Percentiles rank a stretch among this genome's conserved stretches.
Conservation (phyloP, 2,329 filamentous ascomycete species). For the Bertia moriformis region DNA sequence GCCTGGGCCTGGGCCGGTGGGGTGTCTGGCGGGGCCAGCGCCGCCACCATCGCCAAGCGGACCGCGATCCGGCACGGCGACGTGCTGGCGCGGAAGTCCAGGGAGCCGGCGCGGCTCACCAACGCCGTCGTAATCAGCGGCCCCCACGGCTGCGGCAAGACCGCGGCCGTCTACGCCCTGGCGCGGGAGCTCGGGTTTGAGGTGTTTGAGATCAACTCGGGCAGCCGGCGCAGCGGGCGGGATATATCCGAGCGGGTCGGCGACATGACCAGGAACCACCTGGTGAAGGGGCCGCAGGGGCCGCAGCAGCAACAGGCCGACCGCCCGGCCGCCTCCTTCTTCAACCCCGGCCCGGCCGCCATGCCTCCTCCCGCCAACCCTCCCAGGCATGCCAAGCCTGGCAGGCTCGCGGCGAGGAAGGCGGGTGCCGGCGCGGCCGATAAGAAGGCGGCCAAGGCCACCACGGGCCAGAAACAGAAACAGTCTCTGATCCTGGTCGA, state of each 20-base stretch:
- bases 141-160: slow-evolving; percentile 82
- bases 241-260: slow-evolving; percentile 85
- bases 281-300: too few relatives aligned
- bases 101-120: too few relatives aligned
- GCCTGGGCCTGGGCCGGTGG: slow-evolving; percentile 12
- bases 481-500: slow-evolving; percentile 90
- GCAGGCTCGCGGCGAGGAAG: slow-evolving; percentile 7
- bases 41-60: slow-evolving; percentile 25
- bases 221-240: slow-evolving; percentile 70
- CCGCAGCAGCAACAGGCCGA: slow-evolving; percentile 27
- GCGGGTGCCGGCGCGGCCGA: slow-evolving; percentile 3
- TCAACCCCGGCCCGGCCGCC: slow-evolving; percentile 39
- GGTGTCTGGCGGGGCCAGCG: slow-evolving; percentile 17
- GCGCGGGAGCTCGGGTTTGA: slow-evolving; percentile 86
- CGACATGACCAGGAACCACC: slow-evolving; percentile 91
- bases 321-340: slow-evolving; percentile 20
- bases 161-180: slow-evolving; percentile 77
- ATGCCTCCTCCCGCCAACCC: slow-evolving; percentile 31
- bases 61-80: slow-evolving; percentile 35
- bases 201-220: slow-evolving; percentile 84
- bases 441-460: slow-evolving; percentile 15
- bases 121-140: slow-evolving; percentile 81
- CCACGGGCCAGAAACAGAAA: slow-evolving; percentile 45
- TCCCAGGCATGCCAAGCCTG: slow-evolving; percentile 12
- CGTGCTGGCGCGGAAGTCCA: slow-evolving; percentile 25